These are phyloP conservation scores for Fragaria ananassa DNA, from an alignment of 306 rosid genomes.

Conservation along the genomic window DNA sequence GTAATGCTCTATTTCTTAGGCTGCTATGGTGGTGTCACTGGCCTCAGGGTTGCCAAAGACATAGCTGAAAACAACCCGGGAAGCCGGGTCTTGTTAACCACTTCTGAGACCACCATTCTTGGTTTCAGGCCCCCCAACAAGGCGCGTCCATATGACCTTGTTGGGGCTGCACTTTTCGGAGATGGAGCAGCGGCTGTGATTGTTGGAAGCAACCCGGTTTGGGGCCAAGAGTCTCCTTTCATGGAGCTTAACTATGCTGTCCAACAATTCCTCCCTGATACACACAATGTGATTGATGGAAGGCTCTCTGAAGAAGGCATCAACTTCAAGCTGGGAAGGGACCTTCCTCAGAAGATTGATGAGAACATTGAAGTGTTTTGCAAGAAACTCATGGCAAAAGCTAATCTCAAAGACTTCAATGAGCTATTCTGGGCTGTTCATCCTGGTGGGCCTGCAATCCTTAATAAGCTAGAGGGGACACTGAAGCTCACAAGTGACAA, in stretches of 20 bases:
- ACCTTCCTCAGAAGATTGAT: slow-evolving; percentile 84
- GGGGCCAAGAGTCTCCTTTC: slow-evolving; percentile 62
- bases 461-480: slow-evolving; percentile 59
- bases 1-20: slow-evolving; percentile 91
- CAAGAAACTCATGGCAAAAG: slow-evolving; percentile 53
- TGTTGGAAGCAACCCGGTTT: slow-evolving; percentile 59
- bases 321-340: slow-evolving; percentile 86
- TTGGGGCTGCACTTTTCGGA: slow-evolving; percentile 96
- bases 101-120: slow-evolving; percentile 91
- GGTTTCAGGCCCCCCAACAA: slow-evolving; percentile 87
- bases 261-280: slow-evolving; percentile 74
- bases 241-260: slow-evolving; percentile 72
- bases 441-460: slow-evolving; percentile 93
- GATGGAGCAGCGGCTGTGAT: slow-evolving; percentile 93
- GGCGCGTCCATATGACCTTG: slow-evolving; percentile 85
- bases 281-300: slow-evolving; percentile 78
- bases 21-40: slow-evolving; percentile 90
- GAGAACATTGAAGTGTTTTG: slow-evolving; percentile 89
- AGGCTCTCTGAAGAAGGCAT: slow-evolving; percentile 80
- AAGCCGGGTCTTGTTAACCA: slow-evolving; percentile 63
- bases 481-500: slow-evolving; percentile 55
- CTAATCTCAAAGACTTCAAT: slow-evolving; percentile 44
- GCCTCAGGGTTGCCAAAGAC: slow-evolving; percentile 92
- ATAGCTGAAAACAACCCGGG: slow-evolving; percentile 93
- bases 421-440: slow-evolving; percentile 95